Evolutionary conservation across 495 filamentous ascomycete genomes (phyloP), one percentile per base, ranked within the genome.

Genomic region (Penicillium robsamsonii): DNA sequence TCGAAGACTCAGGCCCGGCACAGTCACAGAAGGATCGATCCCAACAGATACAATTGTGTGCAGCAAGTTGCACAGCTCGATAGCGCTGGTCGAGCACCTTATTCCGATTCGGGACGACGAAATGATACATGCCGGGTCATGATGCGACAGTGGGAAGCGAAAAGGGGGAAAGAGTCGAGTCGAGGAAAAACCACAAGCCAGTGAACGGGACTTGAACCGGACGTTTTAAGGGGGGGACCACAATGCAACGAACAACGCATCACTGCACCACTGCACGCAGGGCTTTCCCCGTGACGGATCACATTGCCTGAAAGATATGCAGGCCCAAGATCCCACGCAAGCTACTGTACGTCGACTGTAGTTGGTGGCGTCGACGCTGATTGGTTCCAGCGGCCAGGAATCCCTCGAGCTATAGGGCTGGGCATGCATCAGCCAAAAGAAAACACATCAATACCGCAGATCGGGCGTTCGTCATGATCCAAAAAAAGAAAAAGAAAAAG

Each of bases 251-350:
- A 42, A 42, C 50, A 52, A 43, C 50, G 24, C 38, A 43, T 2
- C 25, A 30, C 37, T 31, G 50, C 37, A 43, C 15, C 25, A 30
- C 37, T 22, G 50, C 37, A 43, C 15, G 25, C 8, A 40, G 17
- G 38, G 38, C 25, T 20, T 52, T 18, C 5, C 13, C 13, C 29
- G 17, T 43, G 68, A 71, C 61, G 61, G 56, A 60, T 71, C 68
- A 71, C 66, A 71, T 71, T 61, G 37, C 51, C 62, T 55, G 58
- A 37, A 31, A 65, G 62, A 57, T 60, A 62, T 64, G 63, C 66
- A 69, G 59, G 52, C 53, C 27, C 49, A 55, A 67, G 27, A 53
- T 35, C 40, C 7, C 17, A 37, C 30, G 43, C 53, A 56, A 43
- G 44, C 53, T 48, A 47, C 53, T 56, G 45, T 29, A 41, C 42